Evolutionary conservation across 805 yeast species (phyloP), one percentile per base, ranked within the genome.

Genomic region (Metschnikowia cerradonensis): DNA sequence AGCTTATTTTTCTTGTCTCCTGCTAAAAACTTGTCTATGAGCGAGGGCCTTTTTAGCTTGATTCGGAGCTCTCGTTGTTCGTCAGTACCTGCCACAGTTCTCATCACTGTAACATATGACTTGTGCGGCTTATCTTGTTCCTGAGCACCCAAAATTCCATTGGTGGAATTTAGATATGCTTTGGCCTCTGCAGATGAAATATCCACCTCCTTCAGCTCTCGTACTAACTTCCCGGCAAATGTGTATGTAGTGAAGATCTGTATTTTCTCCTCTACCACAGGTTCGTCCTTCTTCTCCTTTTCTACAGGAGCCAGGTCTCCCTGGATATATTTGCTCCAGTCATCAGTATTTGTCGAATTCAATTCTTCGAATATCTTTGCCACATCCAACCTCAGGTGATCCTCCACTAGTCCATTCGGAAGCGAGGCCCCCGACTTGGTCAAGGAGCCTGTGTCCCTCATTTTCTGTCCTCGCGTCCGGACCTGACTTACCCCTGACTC

Each of bases 211-310:
- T 88, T 90, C 52, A 84, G 84, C 61, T 91, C 96, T 0, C 86
- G 80, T 1, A 86, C 76, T 2, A 82, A 73, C 59, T 87, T 87
- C 5, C 97, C 97, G 0, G 99, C 98, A 76, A 90, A 92, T 51
- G 88, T 86, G 64, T 88, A 92, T 2, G 84, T 80, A 54, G 94
- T 77, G 52, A 80, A 83, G 50, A 92, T 90, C 58, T 82, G 80
- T 50, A 92, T 79, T 62, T 77, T 77, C 46, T 53, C 41, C 41
- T 53, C 55, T 30, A 30, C 41, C 15, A 31, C 43, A 14, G 19
- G 36, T 22, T 34, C 41, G n/a, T 17, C 42, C 31, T 35, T 19
- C 17, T 32, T 35, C 15, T 26, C 31, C 23, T 31, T n/a, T 39
- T 41, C 47, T 51, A 22, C 26, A 13, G 47, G 46, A 38, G 36